Evolutionary conservation across 768 basidiomycete species (phyloP).

Genomic region (Podaxis sp.): DNA sequence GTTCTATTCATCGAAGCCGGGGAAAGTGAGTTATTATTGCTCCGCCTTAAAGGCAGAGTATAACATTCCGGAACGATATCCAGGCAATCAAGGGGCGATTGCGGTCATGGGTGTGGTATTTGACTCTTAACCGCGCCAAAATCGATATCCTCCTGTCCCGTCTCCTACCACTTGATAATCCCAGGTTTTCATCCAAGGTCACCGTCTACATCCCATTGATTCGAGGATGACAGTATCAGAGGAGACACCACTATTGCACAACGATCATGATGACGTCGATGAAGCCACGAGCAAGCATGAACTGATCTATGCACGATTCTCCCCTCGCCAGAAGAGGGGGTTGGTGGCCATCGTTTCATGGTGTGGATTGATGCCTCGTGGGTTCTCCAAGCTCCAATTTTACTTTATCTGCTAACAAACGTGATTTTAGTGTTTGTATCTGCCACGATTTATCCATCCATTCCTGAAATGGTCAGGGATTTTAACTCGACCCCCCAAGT

Average conservation of each 20-base stretch:
- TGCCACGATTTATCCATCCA: slow-evolving; percentile 69
- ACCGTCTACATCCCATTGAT: background rate
- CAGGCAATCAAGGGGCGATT: background rate
- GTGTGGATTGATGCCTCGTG: slow-evolving; percentile 55
- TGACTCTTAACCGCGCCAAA: background rate
- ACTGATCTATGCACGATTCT: slow-evolving; percentile 48
- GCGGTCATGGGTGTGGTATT: background rate
- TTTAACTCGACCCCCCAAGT: slow-evolving; percentile 55
- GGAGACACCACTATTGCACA: slow-evolving; percentile 8
- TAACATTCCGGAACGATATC: background rate
- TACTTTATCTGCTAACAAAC: slow-evolving; percentile 34
- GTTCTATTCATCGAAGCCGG: background rate
- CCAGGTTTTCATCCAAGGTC: background rate
- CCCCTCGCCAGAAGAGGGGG: slow-evolving; percentile 36
- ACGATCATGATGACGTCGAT: background rate
- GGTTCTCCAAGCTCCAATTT: slow-evolving; percentile 43
- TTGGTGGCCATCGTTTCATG: slow-evolving; percentile 53
- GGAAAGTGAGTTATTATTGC: slow-evolving; percentile 5
- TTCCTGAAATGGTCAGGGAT: slow-evolving; percentile 71
- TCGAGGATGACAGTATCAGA: slow-evolving; percentile 2
- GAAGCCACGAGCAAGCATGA: slow-evolving; percentile 6
- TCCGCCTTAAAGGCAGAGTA: background rate
- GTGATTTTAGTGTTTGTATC: slow-evolving; percentile 58
- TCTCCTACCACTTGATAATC: background rate
- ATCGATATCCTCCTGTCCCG: background rate